Evolutionary conservation across 2,329 filamentous ascomycete genomes (phyloP), one percentile per base, ranked within the genome.

Genomic region (Calonectria fujianensis): DNA sequence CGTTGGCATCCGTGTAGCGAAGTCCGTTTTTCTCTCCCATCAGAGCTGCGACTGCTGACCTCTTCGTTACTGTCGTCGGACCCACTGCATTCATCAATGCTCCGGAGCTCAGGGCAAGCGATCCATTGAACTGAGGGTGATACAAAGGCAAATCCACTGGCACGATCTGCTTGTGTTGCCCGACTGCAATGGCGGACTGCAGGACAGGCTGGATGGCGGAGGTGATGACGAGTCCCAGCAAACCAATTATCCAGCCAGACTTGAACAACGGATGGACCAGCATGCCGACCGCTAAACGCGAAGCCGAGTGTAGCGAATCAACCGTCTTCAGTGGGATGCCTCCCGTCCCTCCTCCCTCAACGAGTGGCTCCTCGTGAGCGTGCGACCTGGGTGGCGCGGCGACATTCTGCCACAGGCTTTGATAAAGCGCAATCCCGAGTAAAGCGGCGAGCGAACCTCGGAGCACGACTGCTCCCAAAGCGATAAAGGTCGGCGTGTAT

Each of bases 71-170:
- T 37, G 52, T 59, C 9, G 52, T 59, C 18, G 52, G 52, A 16
- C 31, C 52, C 32, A 20, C 18, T 37, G 31, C 52, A 11, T 13
- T 13, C 52, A 59, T 59, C 2, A 2, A 14, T 59, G 52, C 52
- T n/a, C 31, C 6, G 52, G 37, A 31, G 31, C 52, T 59, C 24
- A 3, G 31, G 52, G 52, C 52, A 24, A 59, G 20, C 31, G 52
- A 59, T 24, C 52, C 52, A 35, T 59, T 59, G 8, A 59, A 59
- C 31, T 59, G 52, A n/a, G 52, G 52, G 52, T 59, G 52, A 35
- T 59, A 59, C 24, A 59, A 24, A 9, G 31, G 52, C 13, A 59
- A 20, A n/a, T 11, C 31, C 18, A 35, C n/a, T 10, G 52, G 52
- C n/a, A 37, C 6, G 18, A 24, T 59, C 52, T 59, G 52, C 32